phyloP scores from a whole-genome alignment of 163 green algal species.

The Scenedesmus sp. region DNA sequence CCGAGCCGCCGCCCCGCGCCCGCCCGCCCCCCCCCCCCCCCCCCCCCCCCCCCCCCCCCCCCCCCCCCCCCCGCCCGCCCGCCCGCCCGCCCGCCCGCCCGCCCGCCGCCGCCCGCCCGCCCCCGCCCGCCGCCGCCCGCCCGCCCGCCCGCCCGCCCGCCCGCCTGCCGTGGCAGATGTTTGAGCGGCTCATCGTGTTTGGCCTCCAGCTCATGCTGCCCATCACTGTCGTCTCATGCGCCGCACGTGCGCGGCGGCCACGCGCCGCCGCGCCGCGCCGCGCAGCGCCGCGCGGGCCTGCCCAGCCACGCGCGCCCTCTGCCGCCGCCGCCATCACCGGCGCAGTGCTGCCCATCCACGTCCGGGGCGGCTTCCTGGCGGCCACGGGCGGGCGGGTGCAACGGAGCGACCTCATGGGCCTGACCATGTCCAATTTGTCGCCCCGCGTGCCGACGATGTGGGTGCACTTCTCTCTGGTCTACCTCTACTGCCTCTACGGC shows the following conservation, averaged over 20 bases:
- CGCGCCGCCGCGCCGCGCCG: too few species aligned
- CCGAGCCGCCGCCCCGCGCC: too few species aligned
- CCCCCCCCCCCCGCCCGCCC: too few species aligned
- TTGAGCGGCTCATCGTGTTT: conserved; percentile 44
- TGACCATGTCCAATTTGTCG: conserved; percentile 42
- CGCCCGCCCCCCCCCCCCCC: too few species aligned
- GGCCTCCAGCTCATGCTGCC: conserved; percentile 41
- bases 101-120: too few species aligned
- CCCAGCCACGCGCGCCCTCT: background rate
- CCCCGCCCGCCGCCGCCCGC: too few species aligned
- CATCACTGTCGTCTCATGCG: conserved; percentile 12
- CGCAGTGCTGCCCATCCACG: conserved; percentile 45
- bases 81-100: too few species aligned
- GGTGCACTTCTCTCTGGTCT: conserved; percentile 36
- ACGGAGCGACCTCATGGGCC: conserved; percentile 16
- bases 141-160: too few species aligned
- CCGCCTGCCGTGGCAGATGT: conserved; percentile 44
- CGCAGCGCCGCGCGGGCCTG: too few species aligned
- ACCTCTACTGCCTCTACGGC: conserved; percentile 23
- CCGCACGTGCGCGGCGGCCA: conserved; percentile 26
- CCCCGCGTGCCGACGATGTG: background rate
- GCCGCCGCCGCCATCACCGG: background rate
- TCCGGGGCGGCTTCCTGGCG: background rate
- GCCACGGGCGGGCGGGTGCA: background rate
- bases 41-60: too few species aligned